phyloP scores from a whole-genome alignment of 179 eudicot genomes.

The Corrigiola litoralis region DNA sequence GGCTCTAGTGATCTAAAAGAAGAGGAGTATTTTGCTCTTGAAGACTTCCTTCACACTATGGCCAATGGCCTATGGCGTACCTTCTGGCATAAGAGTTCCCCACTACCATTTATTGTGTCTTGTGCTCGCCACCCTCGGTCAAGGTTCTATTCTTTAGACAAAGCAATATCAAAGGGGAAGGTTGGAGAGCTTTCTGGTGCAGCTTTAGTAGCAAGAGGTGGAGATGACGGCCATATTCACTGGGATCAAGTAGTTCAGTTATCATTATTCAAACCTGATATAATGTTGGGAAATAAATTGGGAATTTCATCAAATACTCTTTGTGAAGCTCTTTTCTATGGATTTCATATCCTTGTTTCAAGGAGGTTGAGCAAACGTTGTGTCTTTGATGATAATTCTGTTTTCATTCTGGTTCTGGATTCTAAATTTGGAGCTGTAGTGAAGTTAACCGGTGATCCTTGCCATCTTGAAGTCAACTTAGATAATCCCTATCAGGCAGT shows the following conservation, averaged over 20 bases:
- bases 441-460: conserved; percentile 60
- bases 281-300: conserved; percentile 48
- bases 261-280: conserved; percentile 57
- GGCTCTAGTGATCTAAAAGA: conserved; percentile 53
- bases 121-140: conserved; percentile 69
- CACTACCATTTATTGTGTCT: conserved; percentile 56
- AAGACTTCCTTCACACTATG: conserved; percentile 68
- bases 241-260: conserved; percentile 77
- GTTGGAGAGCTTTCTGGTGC: conserved; percentile 63
- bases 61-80: conserved; percentile 68
- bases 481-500: conserved; percentile 51
- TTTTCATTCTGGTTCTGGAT: conserved; percentile 59
- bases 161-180: conserved; percentile 68
- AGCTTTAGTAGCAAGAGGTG: conserved; percentile 49
- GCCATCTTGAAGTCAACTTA: conserved; percentile 50
- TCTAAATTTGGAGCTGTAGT: conserved; percentile 75
- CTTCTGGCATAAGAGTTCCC: conserved; percentile 65
- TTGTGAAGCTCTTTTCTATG: conserved; percentile 78
- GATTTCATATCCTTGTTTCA: conserved; percentile 62
- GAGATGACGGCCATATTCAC: conserved; percentile 33
- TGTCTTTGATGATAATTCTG: conserved; percentile 34
- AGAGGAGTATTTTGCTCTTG: conserved; percentile 61
- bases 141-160: conserved; percentile 69
- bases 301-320: conserved; percentile 49
- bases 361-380: conserved; percentile 52